Evolutionary conservation across 2,329 filamentous ascomycete species (phyloP), one percentile per base, ranked within the genome.

Genomic region (Xylariaceae sp.): DNA sequence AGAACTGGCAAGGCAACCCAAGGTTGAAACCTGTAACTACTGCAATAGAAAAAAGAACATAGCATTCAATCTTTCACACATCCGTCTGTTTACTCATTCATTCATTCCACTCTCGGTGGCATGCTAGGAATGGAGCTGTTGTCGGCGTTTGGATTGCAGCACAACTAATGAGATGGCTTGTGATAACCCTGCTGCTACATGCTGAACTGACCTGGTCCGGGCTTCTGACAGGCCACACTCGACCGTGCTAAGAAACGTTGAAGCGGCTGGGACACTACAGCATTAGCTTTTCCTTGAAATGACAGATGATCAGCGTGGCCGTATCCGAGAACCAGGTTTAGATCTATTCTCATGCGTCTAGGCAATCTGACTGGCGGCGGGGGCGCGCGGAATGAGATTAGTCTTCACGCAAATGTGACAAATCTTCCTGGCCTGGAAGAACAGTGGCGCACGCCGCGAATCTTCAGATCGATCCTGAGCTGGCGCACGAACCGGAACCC

Each of bases 161-260:
- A 29, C 26, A n/a, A 29, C 9, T 29, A n/a, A 29, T 29, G 26
- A 9, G 26, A 29, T 29, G 26, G 26, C 9, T 29, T 29, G n/a
- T n/a, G 15, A 34, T 8, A 4, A 37, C 34, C 34, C 16, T 37
- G 34, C 22, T 26, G 34, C 34, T 19, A 37, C 34, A 37, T 37
- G 34, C 17, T 24, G 19, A 19, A 11, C 18, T 37, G 19, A 18
- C 13, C 30, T n/a, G 30, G 15, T 32, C 30, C n/a, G n/a, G 31
- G 9, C n/a, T 11, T 34, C 15, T 18, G 15, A 19, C 13, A 18
- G 9, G 17, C 33, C 15, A 7, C 9, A 18, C 7, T n/a, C n/a
- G n/a, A n/a, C n/a, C n/a, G n/a, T n/a, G n/a, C 15, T 6, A 34
- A 17, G 19, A 19, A 17, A 34, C 33, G 33, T 34, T 34, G 33